Base-by-base conservation (phyloP, 805 yeast species). In the Cyberlindnera petersonii region DNA sequence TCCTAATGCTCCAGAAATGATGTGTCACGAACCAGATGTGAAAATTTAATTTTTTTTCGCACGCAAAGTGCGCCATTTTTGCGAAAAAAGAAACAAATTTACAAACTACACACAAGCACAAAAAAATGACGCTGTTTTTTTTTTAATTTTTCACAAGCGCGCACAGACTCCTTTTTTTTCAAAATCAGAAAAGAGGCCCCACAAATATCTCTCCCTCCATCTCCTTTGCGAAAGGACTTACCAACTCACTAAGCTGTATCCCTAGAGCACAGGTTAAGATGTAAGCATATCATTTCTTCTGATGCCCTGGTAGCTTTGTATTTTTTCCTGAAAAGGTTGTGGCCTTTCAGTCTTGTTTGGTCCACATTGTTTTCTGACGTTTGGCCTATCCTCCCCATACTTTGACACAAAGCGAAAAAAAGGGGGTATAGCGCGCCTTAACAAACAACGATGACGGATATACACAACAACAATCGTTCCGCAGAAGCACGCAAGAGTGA, bases 211-310 rank as follows among this genome's bases (percentile, higher is more conserved):
- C 27, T 28, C 16, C n/a, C n/a, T n/a, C n/a, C n/a, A n/a, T n/a
- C n/a, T n/a, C n/a, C n/a, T n/a, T 24, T 40, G 40, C 44, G 40
- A n/a, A 41, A 41, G 44, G 40, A 41, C 27, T n/a, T n/a, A n/a
- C 36, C 35, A 24, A 11, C 8, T 15, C 17, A 9, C 13, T 17
- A 23, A 8, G 21, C 37, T 10, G 40, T 39, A 42, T 42, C 45
- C 45, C 24, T 38, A 22, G 45, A 37, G 37, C 45, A 32, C 42
- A 37, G 40, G 42, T 42, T 19, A 42, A 37, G 45, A 42, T 37
- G 45, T 42, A 37, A 42, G 45, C 39, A 41, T 41, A 15, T 9
- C 16, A 8, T 14, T 16, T 10, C 14, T 5, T 6, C 16, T 15
- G 16, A 13, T 32, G 21, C 24, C 15, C 13, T 11, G 35, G 21